Evolutionary conservation across 257 asterid species (phyloP).

Genomic region (Nyctanthes arbortristis): DNA sequence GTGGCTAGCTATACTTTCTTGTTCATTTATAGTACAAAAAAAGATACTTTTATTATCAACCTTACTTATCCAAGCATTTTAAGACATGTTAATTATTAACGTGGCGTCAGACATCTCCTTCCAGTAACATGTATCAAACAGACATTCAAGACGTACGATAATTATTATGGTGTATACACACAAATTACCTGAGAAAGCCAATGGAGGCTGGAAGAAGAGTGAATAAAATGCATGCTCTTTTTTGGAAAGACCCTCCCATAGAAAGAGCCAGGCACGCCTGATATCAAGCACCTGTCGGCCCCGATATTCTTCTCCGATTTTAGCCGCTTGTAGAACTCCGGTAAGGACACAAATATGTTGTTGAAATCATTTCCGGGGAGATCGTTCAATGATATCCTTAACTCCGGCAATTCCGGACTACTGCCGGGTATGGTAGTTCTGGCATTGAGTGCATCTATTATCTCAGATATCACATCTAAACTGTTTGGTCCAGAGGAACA

Average conservation of each 20-base stretch:
- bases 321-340: conserved; percentile 40
- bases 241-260: conserved; percentile 61
- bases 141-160: no score
- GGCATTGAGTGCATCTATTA: conserved; percentile 30
- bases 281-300: conserved; percentile 40
- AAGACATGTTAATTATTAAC: no score
- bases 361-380: conserved; percentile 79
- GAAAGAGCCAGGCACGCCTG: conserved; percentile 57
- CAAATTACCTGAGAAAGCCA: conserved; percentile 74
- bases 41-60: no score
- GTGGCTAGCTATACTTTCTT: no score
- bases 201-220: conserved; percentile 75
- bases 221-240: conserved; percentile 52
- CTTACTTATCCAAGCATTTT: no score
- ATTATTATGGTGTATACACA: no score
- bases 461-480: conserved; percentile 29
- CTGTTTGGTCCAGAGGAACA: conserved; percentile 76
- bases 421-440: conserved; percentile 3
- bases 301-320: conserved; percentile 29
- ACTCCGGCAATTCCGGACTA: conserved; percentile 43
- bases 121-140: no score
- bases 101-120: no score
- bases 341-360: conserved; percentile 44
- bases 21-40: no score
- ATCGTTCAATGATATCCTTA: conserved; percentile 59